A percentile compares a stretch with the other conserved stretches of the same genome.
phyloP scores from a whole-genome alignment of 768 basidiomycete genomes.

The Trametes coccinea region DNA sequence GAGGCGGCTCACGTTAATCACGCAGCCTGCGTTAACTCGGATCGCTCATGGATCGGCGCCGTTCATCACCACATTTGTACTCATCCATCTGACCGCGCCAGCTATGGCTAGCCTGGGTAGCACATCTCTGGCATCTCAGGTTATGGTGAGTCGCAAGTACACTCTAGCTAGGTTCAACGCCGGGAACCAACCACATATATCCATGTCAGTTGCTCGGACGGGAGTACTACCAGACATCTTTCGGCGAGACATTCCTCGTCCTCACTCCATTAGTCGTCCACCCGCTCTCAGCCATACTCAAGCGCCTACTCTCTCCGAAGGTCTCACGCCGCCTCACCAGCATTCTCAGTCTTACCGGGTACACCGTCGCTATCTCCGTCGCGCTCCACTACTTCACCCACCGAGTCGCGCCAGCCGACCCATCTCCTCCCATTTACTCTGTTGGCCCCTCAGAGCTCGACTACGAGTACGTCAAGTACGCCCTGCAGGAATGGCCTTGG shows the following conservation, averaged over 20 bases:
- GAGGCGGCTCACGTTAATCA: slow-evolving; percentile 12
- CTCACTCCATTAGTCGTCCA: slow-evolving; percentile 69
- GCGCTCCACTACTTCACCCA: slow-evolving; percentile 73
- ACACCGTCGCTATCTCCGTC: slow-evolving; percentile 57
- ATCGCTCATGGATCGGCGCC: slow-evolving; percentile 71
- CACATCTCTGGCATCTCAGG: slow-evolving; percentile 62
- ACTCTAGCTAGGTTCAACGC: not conserved
- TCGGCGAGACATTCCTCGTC: slow-evolving; percentile 69
- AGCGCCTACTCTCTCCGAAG: slow-evolving; percentile 53
- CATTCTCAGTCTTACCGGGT: slow-evolving; percentile 61
- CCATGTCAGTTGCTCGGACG: slow-evolving; percentile 66
- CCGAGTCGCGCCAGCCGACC: slow-evolving; percentile 53
- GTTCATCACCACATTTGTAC: slow-evolving; percentile 73
- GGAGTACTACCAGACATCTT: slow-evolving; percentile 80
- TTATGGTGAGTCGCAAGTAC: slow-evolving; percentile 60
- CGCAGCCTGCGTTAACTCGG: slow-evolving; percentile 43
- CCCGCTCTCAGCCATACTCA: slow-evolving; percentile 54
- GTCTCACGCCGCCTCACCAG: slow-evolving; percentile 40
- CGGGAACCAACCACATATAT: not conserved
- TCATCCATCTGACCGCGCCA: slow-evolving; percentile 81
- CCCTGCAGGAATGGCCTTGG: slow-evolving; percentile 60
- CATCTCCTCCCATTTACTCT: slow-evolving; percentile 48
- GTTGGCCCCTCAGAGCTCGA: slow-evolving; percentile 78
- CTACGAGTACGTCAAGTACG: slow-evolving; percentile 81
- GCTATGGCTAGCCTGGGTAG: slow-evolving; percentile 71